Evolutionary conservation across 352 stramenopile genomes (phyloP).

Genomic region (Globisporangium emineosum): DNA sequence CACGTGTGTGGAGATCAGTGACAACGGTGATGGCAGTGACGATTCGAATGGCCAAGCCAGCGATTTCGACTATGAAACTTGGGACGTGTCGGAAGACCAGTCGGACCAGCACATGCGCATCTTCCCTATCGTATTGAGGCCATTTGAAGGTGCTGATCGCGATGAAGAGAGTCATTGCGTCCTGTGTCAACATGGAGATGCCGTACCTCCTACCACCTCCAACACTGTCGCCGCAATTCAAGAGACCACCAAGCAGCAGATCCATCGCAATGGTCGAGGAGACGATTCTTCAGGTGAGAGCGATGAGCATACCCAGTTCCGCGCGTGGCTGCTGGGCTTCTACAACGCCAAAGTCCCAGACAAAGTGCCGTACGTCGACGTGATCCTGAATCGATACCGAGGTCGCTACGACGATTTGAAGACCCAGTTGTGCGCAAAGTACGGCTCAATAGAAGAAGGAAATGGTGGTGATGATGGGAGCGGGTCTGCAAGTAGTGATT

Average conservation of each 20-base stretch:
- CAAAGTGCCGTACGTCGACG: slow-evolving; percentile 55
- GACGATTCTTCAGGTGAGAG: slow-evolving; percentile 19
- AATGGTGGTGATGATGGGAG: not conserved
- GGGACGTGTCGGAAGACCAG: slow-evolving; percentile 18
- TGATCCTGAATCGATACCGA: slow-evolving; percentile 55
- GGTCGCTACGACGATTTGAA: slow-evolving; percentile 55
- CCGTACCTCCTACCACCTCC: not conserved
- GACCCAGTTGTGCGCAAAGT: slow-evolving; percentile 47
- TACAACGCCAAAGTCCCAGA: slow-evolving; percentile 41
- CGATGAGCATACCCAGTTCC: slow-evolving; percentile 29
- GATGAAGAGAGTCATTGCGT: slow-evolving; percentile 1
- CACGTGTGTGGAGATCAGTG: slow-evolving; percentile 40
- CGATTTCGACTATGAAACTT: slow-evolving; percentile 23
- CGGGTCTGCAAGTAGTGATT: slow-evolving; percentile 4
- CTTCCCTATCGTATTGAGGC: slow-evolving; percentile 23
- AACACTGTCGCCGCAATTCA: not conserved
- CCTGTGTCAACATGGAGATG: slow-evolving; percentile 7
- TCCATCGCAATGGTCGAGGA: not conserved
- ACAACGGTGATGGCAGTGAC: not conserved
- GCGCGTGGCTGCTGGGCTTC: slow-evolving; percentile 45
- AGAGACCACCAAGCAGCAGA: not conserved
- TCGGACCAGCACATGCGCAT: slow-evolving; percentile 33
- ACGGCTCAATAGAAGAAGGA: slow-evolving; percentile 26
- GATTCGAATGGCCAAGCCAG: not conserved
- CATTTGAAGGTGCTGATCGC: not conserved